Conservation (phyloP, 2,329 filamentous ascomycete species). For the Stachybotrys echinatus region DNA sequence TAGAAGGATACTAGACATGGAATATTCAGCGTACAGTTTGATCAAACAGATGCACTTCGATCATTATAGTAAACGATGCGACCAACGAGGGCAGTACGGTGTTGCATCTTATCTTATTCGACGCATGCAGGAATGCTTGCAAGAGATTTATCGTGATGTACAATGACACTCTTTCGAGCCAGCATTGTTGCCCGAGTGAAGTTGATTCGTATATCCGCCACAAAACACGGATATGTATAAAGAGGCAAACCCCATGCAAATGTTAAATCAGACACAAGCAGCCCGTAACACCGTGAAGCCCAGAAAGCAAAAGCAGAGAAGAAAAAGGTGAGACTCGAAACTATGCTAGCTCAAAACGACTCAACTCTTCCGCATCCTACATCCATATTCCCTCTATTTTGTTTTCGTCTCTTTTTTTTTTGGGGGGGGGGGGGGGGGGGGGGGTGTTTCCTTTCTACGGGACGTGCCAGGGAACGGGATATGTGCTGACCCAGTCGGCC, state of each 20-base stretch:
- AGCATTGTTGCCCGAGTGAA: background rate
- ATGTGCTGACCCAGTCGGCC: conserved; percentile 73
- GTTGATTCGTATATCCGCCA: background rate
- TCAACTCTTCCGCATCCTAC: no score
- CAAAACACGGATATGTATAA: background rate
- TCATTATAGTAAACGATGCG: no score
- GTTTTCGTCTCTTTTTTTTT: background rate
- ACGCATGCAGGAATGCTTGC: no score
- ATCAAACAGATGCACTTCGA: no score
- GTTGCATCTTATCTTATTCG: no score
- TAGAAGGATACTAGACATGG: no score
- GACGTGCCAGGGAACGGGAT: conserved; percentile 59
- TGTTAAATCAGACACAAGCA: background rate
- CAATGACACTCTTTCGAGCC: no score
- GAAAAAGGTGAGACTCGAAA: background rate
- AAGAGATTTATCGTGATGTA: no score
- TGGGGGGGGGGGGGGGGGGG: no score
- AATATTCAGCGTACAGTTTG: no score
- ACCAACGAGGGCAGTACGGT: no score
- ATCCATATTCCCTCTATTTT: background rate
- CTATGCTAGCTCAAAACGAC: background rate
- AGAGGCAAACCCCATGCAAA: background rate
- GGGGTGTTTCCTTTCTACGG: no score
- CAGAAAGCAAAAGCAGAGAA: background rate
- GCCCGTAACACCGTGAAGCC: background rate